These are phyloP conservation scores for Mucor mucedo DNA, from an alignment of 371 early-diverging fungal species.

Conservation along the genomic window DNA sequence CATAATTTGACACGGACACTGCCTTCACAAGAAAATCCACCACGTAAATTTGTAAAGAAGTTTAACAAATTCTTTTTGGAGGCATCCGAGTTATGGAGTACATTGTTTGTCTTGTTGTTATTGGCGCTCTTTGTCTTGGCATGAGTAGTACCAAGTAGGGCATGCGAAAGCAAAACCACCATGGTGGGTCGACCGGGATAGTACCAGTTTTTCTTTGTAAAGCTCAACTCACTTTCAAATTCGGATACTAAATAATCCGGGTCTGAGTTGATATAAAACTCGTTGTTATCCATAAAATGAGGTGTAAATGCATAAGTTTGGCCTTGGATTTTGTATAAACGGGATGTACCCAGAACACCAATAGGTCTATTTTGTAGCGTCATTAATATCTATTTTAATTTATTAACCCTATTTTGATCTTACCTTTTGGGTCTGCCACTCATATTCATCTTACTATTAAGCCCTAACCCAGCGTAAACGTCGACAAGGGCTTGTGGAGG, in stretches of 20 bases:
- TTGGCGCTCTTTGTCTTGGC: conserved; percentile 5
- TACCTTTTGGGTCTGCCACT: conserved; percentile 69
- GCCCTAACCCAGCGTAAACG: conserved; percentile 76
- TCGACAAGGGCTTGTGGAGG: conserved; percentile 81
- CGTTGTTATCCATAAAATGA: conserved; percentile 87
- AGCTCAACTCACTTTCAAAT: conserved; percentile 80
- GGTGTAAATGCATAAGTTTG: conserved; percentile 86
- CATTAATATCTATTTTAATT: conserved; percentile 35
- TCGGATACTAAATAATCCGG: conserved; percentile 79
- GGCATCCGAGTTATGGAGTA: conserved; percentile 34
- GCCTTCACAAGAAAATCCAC: conserved; percentile 58
- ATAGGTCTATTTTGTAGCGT: conserved; percentile 48
- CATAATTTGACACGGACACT: conserved; percentile 78
- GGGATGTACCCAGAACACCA: conserved; percentile 81
- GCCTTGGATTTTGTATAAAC: conserved; percentile 84
- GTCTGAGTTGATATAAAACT: conserved; percentile 86
- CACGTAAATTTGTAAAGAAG: conserved; percentile 81
- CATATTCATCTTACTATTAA: conserved; percentile 77
- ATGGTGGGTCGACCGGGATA: conserved; percentile 86
- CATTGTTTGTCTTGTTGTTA: conserved; percentile 20
- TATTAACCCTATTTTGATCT: conserved; percentile 35
- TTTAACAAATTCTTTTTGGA: conserved; percentile 76
- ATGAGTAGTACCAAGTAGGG: conserved; percentile 70
- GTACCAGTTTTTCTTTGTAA: conserved; percentile 79
- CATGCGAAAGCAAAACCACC: conserved; percentile 74